phyloP scores from a whole-genome alignment of 495 filamentous ascomycete species.

The Thermothielavioides terrestris region DNA sequence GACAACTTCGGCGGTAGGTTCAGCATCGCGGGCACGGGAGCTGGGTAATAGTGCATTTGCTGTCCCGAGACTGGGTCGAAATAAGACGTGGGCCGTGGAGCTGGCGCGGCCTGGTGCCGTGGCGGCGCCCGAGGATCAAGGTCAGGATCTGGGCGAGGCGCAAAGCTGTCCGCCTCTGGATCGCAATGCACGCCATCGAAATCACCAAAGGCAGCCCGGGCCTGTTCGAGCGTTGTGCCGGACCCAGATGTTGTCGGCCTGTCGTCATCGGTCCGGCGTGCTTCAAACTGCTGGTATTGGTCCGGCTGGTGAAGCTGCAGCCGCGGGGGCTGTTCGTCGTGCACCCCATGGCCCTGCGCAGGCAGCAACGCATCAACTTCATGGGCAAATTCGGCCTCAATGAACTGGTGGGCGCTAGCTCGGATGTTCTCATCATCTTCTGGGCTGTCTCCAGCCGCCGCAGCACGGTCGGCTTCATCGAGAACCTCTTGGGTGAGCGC shows the following conservation, averaged over 20 bases:
- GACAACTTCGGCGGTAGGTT: conserved; percentile 87
- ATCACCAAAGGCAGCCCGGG: conserved; percentile 66
- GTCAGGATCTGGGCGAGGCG: conserved; percentile 11
- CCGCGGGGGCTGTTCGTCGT: conserved; percentile 12
- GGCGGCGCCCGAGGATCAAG: conserved; percentile 19
- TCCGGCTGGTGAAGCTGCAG: conserved; percentile 23
- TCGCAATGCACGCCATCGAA: conserved; percentile 91
- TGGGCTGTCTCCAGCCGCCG: conserved; percentile 15
- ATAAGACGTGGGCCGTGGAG: conserved; percentile 47
- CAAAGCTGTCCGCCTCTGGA: conserved; percentile 33
- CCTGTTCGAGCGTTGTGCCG: conserved; percentile 60
- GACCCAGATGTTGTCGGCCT: conserved; percentile 49
- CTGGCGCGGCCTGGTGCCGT: not conserved
- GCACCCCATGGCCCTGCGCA: conserved; percentile 7
- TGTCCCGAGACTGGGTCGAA: conserved; percentile 57
- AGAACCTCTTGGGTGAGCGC: conserved; percentile 36
- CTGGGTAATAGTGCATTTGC: conserved; percentile 89
- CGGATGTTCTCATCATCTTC: conserved; percentile 29
- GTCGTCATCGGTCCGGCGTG: conserved; percentile 7
- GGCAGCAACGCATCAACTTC: conserved; percentile 8
- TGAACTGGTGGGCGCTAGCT: conserved; percentile 24
- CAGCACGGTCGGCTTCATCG: conserved; percentile 36
- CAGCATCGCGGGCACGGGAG: conserved; percentile 85
- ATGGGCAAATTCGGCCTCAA: conserved; percentile 24
- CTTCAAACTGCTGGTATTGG: conserved; percentile 15